These are phyloP conservation scores for Paecilomyces sp. DNA, from an alignment of 2,329 filamentous ascomycete species.

Conservation along the genomic window DNA sequence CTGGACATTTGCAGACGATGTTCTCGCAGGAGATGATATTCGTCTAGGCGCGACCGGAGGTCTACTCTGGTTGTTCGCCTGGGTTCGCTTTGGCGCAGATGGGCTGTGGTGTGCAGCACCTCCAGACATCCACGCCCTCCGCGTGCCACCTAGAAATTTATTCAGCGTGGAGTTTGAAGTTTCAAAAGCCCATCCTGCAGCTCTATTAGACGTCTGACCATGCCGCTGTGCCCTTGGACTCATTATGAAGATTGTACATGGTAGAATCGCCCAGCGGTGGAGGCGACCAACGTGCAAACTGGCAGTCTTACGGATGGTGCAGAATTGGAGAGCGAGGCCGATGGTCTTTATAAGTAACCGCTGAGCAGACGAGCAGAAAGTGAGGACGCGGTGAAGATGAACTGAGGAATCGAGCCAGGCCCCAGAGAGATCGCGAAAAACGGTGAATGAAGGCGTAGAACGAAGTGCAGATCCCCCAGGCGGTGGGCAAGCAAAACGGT, in stretches of 20 bases:
- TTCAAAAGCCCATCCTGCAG: conserved; percentile 13
- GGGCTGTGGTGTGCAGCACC: not conserved
- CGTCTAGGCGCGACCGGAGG: not conserved
- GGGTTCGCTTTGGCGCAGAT: not conserved
- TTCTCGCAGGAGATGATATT: not conserved
- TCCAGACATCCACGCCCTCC: conserved; percentile 32
- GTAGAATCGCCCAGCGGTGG: not conserved
- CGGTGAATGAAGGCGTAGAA: not conserved
- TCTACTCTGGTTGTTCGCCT: not conserved
- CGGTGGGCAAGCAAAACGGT: not conserved
- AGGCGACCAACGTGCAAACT: not conserved
- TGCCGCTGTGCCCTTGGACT: conserved; percentile 3
- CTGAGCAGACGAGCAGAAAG: not conserved
- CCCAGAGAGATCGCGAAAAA: not conserved
- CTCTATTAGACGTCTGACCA: conserved; percentile 6
- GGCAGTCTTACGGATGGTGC: not conserved
- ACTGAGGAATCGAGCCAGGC: not conserved
- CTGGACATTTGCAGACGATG: not conserved
- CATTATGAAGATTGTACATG: conserved; percentile 8
- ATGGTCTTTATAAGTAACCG: not conserved
- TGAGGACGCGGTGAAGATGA: not conserved
- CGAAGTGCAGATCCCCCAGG: not conserved
- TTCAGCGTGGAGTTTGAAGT: conserved; percentile 33
- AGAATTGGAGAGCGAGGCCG: not conserved
- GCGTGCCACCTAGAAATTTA: conserved; percentile 30